Conservation (phyloP, 2,329 filamentous ascomycete species). For the Diaporthe sp. region DNA sequence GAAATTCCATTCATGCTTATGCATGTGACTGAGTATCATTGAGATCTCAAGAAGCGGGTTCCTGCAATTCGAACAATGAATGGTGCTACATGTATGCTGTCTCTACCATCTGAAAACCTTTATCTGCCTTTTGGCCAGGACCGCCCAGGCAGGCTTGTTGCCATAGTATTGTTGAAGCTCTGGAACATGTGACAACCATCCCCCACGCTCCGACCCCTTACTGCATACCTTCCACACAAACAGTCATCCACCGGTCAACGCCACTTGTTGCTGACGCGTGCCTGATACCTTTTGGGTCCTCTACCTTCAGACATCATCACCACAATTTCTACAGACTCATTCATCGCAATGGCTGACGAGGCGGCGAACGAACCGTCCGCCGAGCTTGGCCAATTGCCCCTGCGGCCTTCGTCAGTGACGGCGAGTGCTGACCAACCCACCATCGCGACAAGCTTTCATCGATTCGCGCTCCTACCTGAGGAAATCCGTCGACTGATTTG, state of each 20-base stretch:
- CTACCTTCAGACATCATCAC: background rate
- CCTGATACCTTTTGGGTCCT: background rate
- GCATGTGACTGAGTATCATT: background rate
- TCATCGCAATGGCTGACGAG: background rate
- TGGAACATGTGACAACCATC: too few species aligned
- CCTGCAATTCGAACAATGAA: rapidly evolving
- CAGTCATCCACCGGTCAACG: background rate
- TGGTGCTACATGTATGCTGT: too few species aligned
- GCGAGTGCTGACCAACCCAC: background rate
- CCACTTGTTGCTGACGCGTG: background rate
- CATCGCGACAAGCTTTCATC: background rate
- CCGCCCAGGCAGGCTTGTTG: too few species aligned
- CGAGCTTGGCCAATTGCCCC: background rate
- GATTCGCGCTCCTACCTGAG: background rate
- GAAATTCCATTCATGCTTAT: rapidly evolving
- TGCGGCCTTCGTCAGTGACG: background rate
- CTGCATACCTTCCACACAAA: background rate
- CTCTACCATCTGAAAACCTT: too few species aligned
- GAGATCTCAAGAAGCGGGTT: too few species aligned
- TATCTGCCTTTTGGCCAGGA: too few species aligned
- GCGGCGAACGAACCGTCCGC: background rate
- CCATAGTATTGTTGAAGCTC: too few species aligned
- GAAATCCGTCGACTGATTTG: background rate
- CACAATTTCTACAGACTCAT: rapidly evolving
- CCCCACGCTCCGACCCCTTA: too few species aligned